phyloP scores from a whole-genome alignment of 2,329 filamentous ascomycete species.

The Colletotrichum caudatum region DNA sequence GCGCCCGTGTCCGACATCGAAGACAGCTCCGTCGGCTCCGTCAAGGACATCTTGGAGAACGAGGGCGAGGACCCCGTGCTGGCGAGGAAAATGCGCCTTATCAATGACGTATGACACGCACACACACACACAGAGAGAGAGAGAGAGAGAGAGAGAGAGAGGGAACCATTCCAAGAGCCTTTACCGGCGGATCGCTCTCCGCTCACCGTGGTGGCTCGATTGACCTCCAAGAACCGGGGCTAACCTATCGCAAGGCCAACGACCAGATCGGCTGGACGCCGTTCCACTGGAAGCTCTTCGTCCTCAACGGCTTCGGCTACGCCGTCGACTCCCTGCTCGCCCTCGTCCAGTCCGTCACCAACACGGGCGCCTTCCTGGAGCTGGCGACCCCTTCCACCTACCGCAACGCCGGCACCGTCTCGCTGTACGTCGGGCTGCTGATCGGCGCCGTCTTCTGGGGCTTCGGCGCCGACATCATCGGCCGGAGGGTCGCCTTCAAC shows the following conservation, averaged over 20 bases:
- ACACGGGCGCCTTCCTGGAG: slow-evolving; percentile 35
- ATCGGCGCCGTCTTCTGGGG: slow-evolving; percentile 73
- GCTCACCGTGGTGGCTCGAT: not conserved
- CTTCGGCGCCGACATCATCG: slow-evolving; percentile 71
- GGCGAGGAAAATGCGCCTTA: slow-evolving; percentile 75
- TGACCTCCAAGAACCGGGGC: not conserved
- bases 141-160: no score
- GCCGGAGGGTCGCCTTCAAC: slow-evolving; percentile 73
- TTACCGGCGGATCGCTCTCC: not conserved
- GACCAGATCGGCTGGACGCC: slow-evolving; percentile 72
- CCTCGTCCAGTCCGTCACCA: slow-evolving; percentile 70
- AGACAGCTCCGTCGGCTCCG: slow-evolving; percentile 37
- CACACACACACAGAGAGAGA: no score
- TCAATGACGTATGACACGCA: slow-evolving; percentile 68
- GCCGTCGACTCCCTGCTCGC: slow-evolving; percentile 61
- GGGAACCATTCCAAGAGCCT: not conserved
- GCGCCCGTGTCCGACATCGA: slow-evolving; percentile 16
- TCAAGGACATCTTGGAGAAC: slow-evolving; percentile 65
- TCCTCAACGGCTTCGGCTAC: slow-evolving; percentile 71
- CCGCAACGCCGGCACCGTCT: slow-evolving; percentile 65
- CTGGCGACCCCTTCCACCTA: slow-evolving; percentile 57
- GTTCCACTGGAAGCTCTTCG: slow-evolving; percentile 71
- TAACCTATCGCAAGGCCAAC: slow-evolving; percentile 53
- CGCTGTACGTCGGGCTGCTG: slow-evolving; percentile 64
- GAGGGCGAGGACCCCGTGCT: slow-evolving; percentile 72